Evolutionary conservation across 2,329 filamentous ascomycete species (phyloP), one percentile per base, ranked within the genome.

Genomic region (Westerdykella aurantiaca): DNA sequence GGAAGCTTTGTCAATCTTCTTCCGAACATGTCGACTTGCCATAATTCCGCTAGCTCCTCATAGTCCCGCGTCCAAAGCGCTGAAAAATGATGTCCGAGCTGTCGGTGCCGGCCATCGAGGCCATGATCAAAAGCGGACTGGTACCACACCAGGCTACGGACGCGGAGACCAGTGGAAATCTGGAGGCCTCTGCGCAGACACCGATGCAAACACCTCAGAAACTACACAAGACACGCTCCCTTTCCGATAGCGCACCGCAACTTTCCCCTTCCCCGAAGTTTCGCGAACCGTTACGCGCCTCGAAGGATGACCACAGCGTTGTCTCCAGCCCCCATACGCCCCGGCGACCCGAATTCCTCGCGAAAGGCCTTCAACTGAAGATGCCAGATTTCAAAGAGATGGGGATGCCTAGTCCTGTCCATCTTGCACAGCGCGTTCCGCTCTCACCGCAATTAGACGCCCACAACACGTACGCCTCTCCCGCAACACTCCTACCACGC

Each of bases 381-480:
- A 79, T 88, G 74, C 80, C 84, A 22, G 73, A 71, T 53, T 18
- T 35, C 33, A 75, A 70, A 53, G 74, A 78, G 51, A 49, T 51
- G 51, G 63, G 61, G 37, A 70, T 69, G 56, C 63, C 69, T 39
- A 71, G 68, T 42, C 71, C 77, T 55, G 70, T 75, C 49, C 67
- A 73, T 47, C 70, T 75, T 41, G 69, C 74, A 51, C 83, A 78
- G 58, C 82, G 76, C 48, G 70, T 74, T 21, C 88, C 89, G 55
- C 76, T 91, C 47, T 95, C 88, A 2, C 89, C 90, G 13, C 89
- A 94, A 65, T 79, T 93, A 50, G 89, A 95, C 66, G 79, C 86
- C 44, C 84, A 85, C 16, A 86, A 89, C 53, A 88, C 83, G 38
- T 95, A 94, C 71, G 85, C 86, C 34, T 91, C 88, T 1, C 89